Base-by-base conservation (phyloP, 768 basidiomycete genomes). In the Lactarius quietus region DNA sequence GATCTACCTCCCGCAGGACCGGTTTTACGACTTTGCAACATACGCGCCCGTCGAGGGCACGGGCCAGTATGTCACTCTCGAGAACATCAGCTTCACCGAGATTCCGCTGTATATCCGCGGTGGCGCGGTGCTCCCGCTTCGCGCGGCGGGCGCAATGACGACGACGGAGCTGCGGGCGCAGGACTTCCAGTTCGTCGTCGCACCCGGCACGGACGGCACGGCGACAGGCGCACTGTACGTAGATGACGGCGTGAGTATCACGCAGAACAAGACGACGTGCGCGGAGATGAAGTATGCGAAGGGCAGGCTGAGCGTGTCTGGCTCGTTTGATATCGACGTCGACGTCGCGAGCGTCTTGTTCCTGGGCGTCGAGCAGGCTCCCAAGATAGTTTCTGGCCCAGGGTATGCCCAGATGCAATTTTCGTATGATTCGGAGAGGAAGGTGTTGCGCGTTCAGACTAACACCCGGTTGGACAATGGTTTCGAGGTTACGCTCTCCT, bases 21-120 rank as follows among this genome's bases (percentile, higher is more conserved):
- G 75, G 53, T 89, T 87, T 77, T 89, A 89, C 76, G 84, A 89
- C 71, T 87, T 86, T 73, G 63, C 66, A 33, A 84, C 83, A 6
- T 76, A 83, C 33, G 73, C 77, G 10, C 81, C 80, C 3, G 74
- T 87, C 39, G 72, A 77, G 31, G 85, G 85, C n/a, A 62, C 67
- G 1, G 87, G 84, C 43, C 67, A 79, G 28, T 77, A 70, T 5
- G 72, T 84, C 57, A 79, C 78, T 6, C 75, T 86, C 33, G 71
- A 69, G 41, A 76, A 84, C 70, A 76, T 88, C 65, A 75, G 78
- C 63, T 82, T 83, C 69, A 84, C 83, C 6, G 70, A 82, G 36
- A 89, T 89, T 59, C 87, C 87, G 1, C 72, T 89, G 43, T 80
- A 86, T 71, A 87, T 89, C 73, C 78, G 78, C 54, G 83, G 87